Evolutionary conservation across 176 grass and related monocot species (phyloP).

Genomic region (Eleusine coracana): DNA sequence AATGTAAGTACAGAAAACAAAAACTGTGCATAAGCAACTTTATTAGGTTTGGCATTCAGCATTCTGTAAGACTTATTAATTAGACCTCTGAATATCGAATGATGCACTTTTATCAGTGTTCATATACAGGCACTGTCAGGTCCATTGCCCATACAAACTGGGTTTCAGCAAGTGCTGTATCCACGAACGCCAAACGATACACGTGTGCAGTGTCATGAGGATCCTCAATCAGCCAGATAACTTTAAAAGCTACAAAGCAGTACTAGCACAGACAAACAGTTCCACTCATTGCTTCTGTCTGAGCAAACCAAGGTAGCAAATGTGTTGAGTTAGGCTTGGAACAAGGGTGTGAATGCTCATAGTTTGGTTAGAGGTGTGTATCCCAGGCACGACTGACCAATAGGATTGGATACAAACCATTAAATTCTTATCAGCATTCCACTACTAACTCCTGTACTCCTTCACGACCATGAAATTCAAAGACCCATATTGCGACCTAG

Average conservation of each 20-base stretch:
- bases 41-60: background rate
- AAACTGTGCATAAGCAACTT: background rate
- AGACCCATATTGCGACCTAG: background rate
- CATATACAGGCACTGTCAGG: constrained; percentile 6
- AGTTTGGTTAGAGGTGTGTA: background rate
- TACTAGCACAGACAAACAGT: background rate
- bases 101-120: background rate
- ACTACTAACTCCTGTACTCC: background rate
- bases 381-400: background rate
- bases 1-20: background rate
- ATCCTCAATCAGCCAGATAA: background rate
- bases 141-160: background rate
- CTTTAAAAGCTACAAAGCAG: background rate
- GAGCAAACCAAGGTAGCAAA: background rate
- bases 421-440: background rate
- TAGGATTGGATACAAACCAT: background rate
- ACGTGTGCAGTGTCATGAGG: background rate
- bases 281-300: background rate
- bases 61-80: background rate
- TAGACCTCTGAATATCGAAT: background rate
- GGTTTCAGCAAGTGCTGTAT: background rate
- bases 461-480: background rate
- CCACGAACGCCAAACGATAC: background rate
- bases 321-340: background rate
- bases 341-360: background rate